phyloP scores from a whole-genome alignment of 2,329 filamentous ascomycete species.

The Alternaria postmessia region DNA sequence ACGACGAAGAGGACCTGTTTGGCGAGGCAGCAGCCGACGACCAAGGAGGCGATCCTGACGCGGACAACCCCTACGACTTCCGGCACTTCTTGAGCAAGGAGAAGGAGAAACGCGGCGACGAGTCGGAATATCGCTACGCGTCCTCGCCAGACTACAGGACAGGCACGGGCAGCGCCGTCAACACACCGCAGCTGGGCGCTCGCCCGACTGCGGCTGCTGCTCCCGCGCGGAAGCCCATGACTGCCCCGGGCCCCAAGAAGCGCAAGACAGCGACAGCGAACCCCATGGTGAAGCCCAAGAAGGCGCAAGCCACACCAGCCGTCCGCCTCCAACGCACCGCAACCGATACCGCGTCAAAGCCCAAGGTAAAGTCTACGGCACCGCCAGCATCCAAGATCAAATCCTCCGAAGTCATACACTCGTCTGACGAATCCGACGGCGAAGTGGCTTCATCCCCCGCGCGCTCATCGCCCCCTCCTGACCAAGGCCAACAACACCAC shows the following conservation, averaged over 20 bases:
- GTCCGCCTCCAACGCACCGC: conserved; percentile 50
- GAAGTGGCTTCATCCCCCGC: conserved; percentile 20
- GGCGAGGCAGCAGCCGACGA: conserved; percentile 39
- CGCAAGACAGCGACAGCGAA: conserved; percentile 36
- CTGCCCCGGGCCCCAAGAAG: conserved; percentile 36
- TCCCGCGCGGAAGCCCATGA: conserved; percentile 20
- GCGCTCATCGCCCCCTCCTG: conserved; percentile 26
- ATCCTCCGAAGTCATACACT: conserved; percentile 42
- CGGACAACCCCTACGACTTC: conserved; percentile 59
- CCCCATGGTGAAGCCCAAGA: conserved; percentile 36
- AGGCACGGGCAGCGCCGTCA: conserved; percentile 39
- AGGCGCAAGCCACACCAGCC: conserved; percentile 32
- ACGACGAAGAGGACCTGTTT: conserved; percentile 41
- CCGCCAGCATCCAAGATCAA: conserved; percentile 43
- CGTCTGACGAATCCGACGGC: conserved; percentile 40
- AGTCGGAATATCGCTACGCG: conserved; percentile 38
- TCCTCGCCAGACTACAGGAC: conserved; percentile 42
- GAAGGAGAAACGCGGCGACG: conserved; percentile 43
- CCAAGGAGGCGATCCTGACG: conserved; percentile 51
- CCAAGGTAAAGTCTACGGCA: conserved; percentile 27
- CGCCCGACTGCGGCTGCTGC: conserved; percentile 24
- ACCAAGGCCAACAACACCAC: conserved; percentile 12
- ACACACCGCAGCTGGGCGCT: conserved; percentile 40
- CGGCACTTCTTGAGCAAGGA: conserved; percentile 54
- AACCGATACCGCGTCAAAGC: conserved; percentile 22